Evolutionary conservation across 2,329 filamentous ascomycete genomes (phyloP).

Genomic region (Trichoderma pleuroti): DNA sequence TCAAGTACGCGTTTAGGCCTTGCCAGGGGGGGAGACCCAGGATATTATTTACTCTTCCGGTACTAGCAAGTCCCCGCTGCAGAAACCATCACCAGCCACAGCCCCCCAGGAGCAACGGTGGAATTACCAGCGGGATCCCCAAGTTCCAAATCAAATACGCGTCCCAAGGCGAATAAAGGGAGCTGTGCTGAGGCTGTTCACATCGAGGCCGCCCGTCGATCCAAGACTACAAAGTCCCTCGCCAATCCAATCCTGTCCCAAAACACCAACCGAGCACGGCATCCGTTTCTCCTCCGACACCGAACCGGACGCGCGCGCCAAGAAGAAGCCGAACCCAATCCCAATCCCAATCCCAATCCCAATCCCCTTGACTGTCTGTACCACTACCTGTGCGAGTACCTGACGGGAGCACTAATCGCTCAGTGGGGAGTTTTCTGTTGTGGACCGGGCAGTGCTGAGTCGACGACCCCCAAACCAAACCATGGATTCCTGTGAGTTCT

Average conservation of each 20-base stretch:
- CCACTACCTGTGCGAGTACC: too few species aligned
- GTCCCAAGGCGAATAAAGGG: neutral
- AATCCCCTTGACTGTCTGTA: neutral
- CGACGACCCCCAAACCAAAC: neutral
- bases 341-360: neutral
- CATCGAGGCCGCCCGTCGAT: slow-evolving; percentile 3
- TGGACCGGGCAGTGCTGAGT: slow-evolving; percentile 9
- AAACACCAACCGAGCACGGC: neutral
- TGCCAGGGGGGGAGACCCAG: slow-evolving; percentile 4
- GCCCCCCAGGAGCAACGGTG: slow-evolving; percentile 5
- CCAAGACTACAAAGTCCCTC: neutral
- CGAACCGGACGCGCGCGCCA: slow-evolving; percentile 6
- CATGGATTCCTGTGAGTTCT: slow-evolving; percentile 12
- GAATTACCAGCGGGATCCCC: neutral
- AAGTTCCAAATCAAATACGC: neutral
- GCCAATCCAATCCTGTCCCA: neutral
- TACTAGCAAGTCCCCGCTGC: neutral
- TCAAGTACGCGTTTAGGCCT: slow-evolving; percentile 4
- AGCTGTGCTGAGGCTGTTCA: neutral
- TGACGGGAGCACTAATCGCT: slow-evolving; percentile 10
- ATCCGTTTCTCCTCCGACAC: neutral
- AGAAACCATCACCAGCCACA: slow-evolving; percentile 1
- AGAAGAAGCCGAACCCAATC: neutral
- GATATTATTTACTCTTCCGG: neutral
- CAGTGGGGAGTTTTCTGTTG: slow-evolving; percentile 2